Conservation (phyloP, 345 rosid genomes). For the Aurinia saxatilis region DNA sequence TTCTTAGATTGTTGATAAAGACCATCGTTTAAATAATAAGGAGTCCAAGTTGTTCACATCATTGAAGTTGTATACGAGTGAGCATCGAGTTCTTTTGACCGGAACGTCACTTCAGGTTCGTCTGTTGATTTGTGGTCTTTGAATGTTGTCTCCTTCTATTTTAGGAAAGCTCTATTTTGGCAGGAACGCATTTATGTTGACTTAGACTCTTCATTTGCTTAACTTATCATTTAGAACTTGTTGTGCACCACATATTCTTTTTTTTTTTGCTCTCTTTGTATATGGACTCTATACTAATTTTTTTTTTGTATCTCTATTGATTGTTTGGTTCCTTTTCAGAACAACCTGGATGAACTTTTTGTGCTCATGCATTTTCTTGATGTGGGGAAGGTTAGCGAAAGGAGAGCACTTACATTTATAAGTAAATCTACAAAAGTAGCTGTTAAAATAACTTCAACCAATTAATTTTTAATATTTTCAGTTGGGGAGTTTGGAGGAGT, state of each 20-base stretch:
- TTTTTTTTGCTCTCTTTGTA: too few relatives aligned
- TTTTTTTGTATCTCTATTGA: slow-evolving; percentile 7
- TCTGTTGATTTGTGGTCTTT: too few relatives aligned
- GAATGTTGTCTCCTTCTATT: too few relatives aligned
- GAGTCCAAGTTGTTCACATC: slow-evolving; percentile 75
- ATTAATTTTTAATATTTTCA: too few relatives aligned
- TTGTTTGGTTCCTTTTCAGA: slow-evolving; percentile 46
- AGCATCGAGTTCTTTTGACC: slow-evolving; percentile 81
- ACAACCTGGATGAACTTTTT: slow-evolving; percentile 91
- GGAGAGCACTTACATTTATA: neutral
- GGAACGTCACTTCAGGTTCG: slow-evolving; percentile 96
- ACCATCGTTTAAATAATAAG: slow-evolving; percentile 87
- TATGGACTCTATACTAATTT: neutral
- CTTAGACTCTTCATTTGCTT: too few relatives aligned
- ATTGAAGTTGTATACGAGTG: slow-evolving; percentile 57
- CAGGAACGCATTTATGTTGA: too few relatives aligned
- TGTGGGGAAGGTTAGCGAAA: slow-evolving; percentile 65
- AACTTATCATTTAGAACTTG: too few relatives aligned
- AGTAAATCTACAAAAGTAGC: neutral
- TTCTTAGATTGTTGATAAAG: slow-evolving; percentile 89
- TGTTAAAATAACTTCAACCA: too few relatives aligned
- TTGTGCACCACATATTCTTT: too few relatives aligned
- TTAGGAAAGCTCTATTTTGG: too few relatives aligned
- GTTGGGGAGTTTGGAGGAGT: slow-evolving; percentile 85
- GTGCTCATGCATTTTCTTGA: slow-evolving; percentile 99